Evolutionary conservation across 2,329 filamentous ascomycete genomes (phyloP).

Genomic region (Rhinocladiella mackenziei): DNA sequence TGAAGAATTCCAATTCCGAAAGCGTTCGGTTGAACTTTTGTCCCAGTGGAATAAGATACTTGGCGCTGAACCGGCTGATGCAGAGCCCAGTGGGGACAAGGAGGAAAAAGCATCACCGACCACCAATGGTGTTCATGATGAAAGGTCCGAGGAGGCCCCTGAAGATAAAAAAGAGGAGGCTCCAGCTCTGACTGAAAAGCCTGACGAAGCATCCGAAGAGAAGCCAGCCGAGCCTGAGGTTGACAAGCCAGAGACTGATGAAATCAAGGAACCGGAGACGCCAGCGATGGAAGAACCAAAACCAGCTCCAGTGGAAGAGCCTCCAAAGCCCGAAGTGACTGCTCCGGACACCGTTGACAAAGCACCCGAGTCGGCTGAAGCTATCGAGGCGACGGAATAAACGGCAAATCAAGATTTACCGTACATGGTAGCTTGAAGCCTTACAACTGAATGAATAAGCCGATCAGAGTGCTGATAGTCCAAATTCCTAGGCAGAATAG

Average conservation of each 20-base stretch:
- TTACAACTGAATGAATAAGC: no score
- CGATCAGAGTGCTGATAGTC: no score
- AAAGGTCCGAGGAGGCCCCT: slow-evolving; percentile 33
- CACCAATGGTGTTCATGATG: slow-evolving; percentile 36
- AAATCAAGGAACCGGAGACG: slow-evolving; percentile 14
- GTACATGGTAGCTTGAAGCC: no score
- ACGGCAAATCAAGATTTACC: no score
- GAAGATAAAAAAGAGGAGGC: slow-evolving; percentile 34
- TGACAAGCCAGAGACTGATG: slow-evolving; percentile 5
- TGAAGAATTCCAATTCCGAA: slow-evolving; percentile 83
- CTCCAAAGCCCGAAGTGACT: slow-evolving; percentile 12
- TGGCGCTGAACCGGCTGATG: slow-evolving; percentile 52
- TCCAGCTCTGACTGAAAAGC: slow-evolving; percentile 20
- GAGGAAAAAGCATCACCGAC: slow-evolving; percentile 41
- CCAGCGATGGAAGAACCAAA: slow-evolving; percentile 11
- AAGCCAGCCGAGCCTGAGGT: slow-evolving; percentile 15
- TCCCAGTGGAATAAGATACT: slow-evolving; percentile 84
- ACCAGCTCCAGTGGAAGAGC: slow-evolving; percentile 8
- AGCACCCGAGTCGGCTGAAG: slow-evolving; percentile 25
- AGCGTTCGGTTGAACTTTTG: slow-evolving; percentile 73
- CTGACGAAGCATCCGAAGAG: slow-evolving; percentile 35
- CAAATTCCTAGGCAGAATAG: no score
- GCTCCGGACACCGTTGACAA: slow-evolving; percentile 24
- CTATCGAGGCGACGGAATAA: slow-evolving; percentile 27
- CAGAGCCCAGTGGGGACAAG: slow-evolving; percentile 39